Evolutionary conservation across 164 flowering plant species (phyloP).

Genomic region (Platanus orientalis): DNA sequence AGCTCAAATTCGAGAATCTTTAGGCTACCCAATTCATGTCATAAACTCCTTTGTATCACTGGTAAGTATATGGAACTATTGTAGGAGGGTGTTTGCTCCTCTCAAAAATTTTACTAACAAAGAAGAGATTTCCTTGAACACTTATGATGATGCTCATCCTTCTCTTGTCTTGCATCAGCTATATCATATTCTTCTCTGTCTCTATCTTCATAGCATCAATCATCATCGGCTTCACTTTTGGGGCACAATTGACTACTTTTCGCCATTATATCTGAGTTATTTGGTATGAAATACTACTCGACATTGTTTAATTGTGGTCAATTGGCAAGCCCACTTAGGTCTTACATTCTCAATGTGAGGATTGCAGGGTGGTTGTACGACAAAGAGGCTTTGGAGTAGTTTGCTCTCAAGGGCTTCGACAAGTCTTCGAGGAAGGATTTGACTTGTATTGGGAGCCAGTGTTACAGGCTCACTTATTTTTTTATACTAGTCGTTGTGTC

Average conservation of each 20-base stretch:
- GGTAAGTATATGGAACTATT: slow-evolving; percentile 28
- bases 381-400: slow-evolving; percentile 23
- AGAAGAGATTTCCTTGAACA: slow-evolving; percentile 12
- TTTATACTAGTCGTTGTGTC: slow-evolving; percentile 17
- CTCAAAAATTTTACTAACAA: slow-evolving; percentile 15
- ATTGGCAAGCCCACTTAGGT: too few relatives aligned
- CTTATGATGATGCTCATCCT: slow-evolving; percentile 21
- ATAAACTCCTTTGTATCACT: slow-evolving; percentile 24
- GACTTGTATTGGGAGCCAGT: slow-evolving; percentile 23
- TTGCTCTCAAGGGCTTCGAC: slow-evolving; percentile 15
- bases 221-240: slow-evolving; percentile 35
- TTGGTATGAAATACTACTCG: slow-evolving; percentile 36
- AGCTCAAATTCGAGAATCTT: slow-evolving; percentile 28
- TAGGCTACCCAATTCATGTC: slow-evolving; percentile 21
- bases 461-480: slow-evolving; percentile 23
- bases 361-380: slow-evolving; percentile 28
- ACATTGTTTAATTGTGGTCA: too few relatives aligned
- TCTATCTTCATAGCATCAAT: slow-evolving; percentile 22
- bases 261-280: slow-evolving; percentile 32
- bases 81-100: slow-evolving; percentile 18
- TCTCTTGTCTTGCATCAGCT: slow-evolving; percentile 16
- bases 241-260: slow-evolving; percentile 29
- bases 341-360: too few relatives aligned
- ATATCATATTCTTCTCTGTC: slow-evolving; percentile 16
- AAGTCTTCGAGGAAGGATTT: slow-evolving; percentile 20